phyloP scores from a whole-genome alignment of 1,139 yeast genomes.

The Tardiomyces depauwii region DNA sequence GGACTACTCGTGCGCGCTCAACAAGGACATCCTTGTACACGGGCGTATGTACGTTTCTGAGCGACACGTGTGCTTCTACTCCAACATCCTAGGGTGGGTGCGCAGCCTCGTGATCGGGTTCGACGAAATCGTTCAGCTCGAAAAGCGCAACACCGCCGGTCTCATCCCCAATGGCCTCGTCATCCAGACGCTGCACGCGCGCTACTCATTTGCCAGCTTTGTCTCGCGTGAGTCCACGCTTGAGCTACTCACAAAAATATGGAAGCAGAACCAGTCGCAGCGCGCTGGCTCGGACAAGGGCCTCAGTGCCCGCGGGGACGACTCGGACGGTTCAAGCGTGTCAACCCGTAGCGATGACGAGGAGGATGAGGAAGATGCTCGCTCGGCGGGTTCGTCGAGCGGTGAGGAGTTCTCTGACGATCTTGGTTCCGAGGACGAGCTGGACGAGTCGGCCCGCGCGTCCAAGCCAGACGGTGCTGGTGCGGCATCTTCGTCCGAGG shows the following conservation, averaged over 20 bases:
- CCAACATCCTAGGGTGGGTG: constrained; percentile 91
- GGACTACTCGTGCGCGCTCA: constrained; percentile 83
- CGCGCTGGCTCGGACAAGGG: constrained; percentile 32
- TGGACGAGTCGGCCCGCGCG: constrained; percentile 10
- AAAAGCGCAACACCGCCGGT: constrained; percentile 77
- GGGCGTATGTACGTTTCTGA: constrained; percentile 84
- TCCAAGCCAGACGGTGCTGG: constrained; percentile 4
- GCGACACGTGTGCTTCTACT: constrained; percentile 72
- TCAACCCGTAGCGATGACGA: constrained; percentile 26
- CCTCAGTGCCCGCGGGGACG: constrained; percentile 32
- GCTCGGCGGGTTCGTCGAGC: constrained; percentile 6
- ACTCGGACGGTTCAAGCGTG: not conserved
- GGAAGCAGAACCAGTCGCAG: constrained; percentile 19
- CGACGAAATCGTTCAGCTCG: constrained; percentile 61
- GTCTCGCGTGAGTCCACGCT: constrained; percentile 70
- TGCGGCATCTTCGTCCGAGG: constrained; percentile 2
- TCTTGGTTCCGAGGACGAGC: constrained; percentile 9
- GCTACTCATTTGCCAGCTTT: constrained; percentile 75
- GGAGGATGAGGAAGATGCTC: constrained; percentile 27
- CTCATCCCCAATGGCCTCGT: constrained; percentile 84
- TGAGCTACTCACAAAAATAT: constrained; percentile 42
- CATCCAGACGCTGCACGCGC: constrained; percentile 55
- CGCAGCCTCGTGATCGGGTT: constrained; percentile 67
- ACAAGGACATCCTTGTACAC: constrained; percentile 80
- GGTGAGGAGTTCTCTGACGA: constrained; percentile 7